Conservation (phyloP, 108 stramenopile genomes). For the Skeletonema costatum region DNA sequence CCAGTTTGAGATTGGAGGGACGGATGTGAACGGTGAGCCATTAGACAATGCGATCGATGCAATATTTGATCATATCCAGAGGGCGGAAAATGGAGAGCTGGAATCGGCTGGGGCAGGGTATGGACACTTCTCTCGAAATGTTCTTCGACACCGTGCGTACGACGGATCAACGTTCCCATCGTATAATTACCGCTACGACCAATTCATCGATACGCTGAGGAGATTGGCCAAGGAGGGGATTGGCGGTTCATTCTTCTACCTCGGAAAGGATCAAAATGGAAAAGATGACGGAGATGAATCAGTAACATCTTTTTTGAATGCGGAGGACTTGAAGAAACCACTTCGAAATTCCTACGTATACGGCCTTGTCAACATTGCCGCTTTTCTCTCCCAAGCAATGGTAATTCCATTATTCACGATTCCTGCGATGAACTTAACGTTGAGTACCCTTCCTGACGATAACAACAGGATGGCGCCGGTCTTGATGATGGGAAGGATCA, state of each 20-base stretch:
- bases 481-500: constrained; percentile 40
- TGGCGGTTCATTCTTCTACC: constrained; percentile 31
- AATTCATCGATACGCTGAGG: constrained; percentile 34
- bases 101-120: constrained; percentile 6
- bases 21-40: neutral
- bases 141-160: constrained; percentile 23
- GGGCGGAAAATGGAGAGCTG: constrained; percentile 34
- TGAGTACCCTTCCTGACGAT: constrained; percentile 26
- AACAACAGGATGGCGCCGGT: constrained; percentile 28
- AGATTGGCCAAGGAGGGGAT: constrained; percentile 32
- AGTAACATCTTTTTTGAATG: neutral
- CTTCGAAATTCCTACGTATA: constrained; percentile 26
- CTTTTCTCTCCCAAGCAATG: constrained; percentile 58
- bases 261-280: constrained; percentile 23
- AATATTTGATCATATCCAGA: constrained; percentile 28
- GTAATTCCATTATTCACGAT: constrained; percentile 52
- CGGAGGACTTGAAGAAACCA: neutral
- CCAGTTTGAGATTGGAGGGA: constrained; percentile 15
- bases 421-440: constrained; percentile 53
- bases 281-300: neutral
- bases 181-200: constrained; percentile 31
- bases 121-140: constrained; percentile 28
- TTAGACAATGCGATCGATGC: constrained; percentile 9
- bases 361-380: constrained; percentile 52
- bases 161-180: constrained; percentile 43